Percentiles rank a stretch among this genome's conserved stretches.
Conservation (phyloP, 352 stramenopile species). For the Phytophthora citricola region DNA sequence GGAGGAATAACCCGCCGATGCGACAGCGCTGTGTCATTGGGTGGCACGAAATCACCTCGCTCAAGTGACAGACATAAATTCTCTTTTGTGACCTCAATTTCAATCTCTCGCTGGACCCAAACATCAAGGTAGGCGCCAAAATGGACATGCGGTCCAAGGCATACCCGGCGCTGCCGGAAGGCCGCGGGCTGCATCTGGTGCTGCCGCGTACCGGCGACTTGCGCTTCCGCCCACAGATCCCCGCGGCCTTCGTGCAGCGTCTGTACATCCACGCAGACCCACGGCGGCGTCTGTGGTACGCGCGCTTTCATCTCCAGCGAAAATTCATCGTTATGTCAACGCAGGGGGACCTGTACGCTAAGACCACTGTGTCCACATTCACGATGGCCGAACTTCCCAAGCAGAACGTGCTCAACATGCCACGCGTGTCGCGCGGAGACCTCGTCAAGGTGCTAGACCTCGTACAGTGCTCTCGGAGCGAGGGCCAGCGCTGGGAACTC, state of each 20-base stretch:
- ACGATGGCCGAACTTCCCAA: slow-evolving; percentile 49
- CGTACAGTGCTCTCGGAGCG: slow-evolving; percentile 59
- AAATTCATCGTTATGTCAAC: slow-evolving; percentile 82
- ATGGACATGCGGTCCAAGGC: slow-evolving; percentile 69
- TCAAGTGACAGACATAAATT: slow-evolving; percentile 12
- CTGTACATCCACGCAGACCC: slow-evolving; percentile 64
- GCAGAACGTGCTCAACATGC: slow-evolving; percentile 60
- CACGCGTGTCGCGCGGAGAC: slow-evolving; percentile 54
- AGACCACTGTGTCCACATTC: slow-evolving; percentile 44
- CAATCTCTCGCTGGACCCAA: slow-evolving; percentile 5
- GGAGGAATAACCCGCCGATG: slow-evolving; percentile 8
- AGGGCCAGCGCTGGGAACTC: slow-evolving; percentile 67
- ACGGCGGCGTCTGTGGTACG: slow-evolving; percentile 53
- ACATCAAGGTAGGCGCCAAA: slow-evolving; percentile 1
- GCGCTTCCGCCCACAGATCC: slow-evolving; percentile 57
- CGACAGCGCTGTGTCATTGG: slow-evolving; percentile 15
- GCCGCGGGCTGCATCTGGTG: slow-evolving; percentile 48
- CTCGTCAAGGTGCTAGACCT: slow-evolving; percentile 77
- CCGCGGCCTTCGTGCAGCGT: slow-evolving; percentile 49
- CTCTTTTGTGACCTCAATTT: slow-evolving; percentile 3
- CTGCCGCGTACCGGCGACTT: slow-evolving; percentile 66
- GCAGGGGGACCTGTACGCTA: slow-evolving; percentile 70
- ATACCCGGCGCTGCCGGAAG: slow-evolving; percentile 65
- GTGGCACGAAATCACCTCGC: slow-evolving; percentile 12
- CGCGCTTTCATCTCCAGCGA: slow-evolving; percentile 62